A percentile compares a stretch with the other conserved stretches of the same genome.
Evolutionary conservation across 352 stramenopile genomes (phyloP).

Genomic region (Globisporangium yorkense): DNA sequence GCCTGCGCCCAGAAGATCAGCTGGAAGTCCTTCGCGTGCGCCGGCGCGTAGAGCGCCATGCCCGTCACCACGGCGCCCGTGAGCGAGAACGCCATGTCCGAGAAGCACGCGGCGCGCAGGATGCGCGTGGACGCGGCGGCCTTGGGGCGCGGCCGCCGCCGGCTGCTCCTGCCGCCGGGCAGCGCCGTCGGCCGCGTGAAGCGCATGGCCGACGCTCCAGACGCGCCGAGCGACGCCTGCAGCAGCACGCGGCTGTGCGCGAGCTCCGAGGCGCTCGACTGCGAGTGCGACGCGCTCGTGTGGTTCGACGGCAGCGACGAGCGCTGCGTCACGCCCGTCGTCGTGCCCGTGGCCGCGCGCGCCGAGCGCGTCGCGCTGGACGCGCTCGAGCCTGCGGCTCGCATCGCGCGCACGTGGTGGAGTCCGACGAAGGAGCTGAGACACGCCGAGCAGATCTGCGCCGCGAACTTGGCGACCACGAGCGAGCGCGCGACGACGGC

Average conservation of each 20-base stretch:
- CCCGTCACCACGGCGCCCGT: constrained; percentile 51
- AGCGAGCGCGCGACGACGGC: constrained; percentile 15
- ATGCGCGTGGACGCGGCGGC: constrained; percentile 60
- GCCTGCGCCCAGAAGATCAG: constrained; percentile 64
- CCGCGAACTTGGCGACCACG: constrained; percentile 54
- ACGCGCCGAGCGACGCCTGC: constrained; percentile 2
- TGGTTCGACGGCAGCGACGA: constrained; percentile 4
- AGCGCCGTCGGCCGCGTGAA: not conserved
- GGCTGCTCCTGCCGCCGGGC: constrained; percentile 12
- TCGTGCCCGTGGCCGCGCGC: constrained; percentile 6
- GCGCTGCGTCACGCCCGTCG: constrained; percentile 6
- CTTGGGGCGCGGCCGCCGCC: constrained; percentile 22
- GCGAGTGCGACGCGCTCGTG: constrained; percentile 20
- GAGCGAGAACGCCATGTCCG: constrained; percentile 64
- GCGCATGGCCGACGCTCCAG: no score
- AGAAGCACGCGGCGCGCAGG: constrained; percentile 62
- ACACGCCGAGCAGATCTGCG: constrained; percentile 61
- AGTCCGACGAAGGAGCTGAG: constrained; percentile 63
- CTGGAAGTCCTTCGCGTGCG: constrained; percentile 32
- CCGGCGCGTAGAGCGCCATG: constrained; percentile 37
- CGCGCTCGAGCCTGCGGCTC: constrained; percentile 11
- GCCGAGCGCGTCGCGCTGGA: not conserved
- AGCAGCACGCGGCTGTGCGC: constrained; percentile 17
- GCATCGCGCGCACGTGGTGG: constrained; percentile 27
- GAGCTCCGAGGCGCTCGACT: constrained; percentile 25